Percentiles rank a stretch among this genome's conserved stretches.
Evolutionary conservation across 2,329 filamentous ascomycete species (phyloP).

Genomic region (Periconia sp.): DNA sequence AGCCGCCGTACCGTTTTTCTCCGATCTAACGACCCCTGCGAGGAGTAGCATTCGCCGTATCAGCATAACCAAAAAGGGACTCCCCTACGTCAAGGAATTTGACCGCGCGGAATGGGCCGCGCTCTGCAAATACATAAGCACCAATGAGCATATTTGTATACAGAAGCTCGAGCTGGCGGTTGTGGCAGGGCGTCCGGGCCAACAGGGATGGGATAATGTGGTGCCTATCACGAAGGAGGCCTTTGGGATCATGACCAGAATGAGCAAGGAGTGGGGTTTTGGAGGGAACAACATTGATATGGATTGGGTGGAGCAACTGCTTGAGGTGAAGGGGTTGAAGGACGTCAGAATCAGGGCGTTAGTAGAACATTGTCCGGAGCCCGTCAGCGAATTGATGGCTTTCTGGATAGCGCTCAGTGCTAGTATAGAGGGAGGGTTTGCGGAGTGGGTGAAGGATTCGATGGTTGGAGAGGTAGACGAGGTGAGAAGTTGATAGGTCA

Average conservation of each 20-base stretch:
- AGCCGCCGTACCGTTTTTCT: slow-evolving; percentile 61
- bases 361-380: slow-evolving; percentile 57
- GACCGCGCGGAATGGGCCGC: slow-evolving; percentile 58
- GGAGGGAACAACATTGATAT: slow-evolving; percentile 38
- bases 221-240: slow-evolving; percentile 20
- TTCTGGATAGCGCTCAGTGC: slow-evolving; percentile 63
- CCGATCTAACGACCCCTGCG: slow-evolving; percentile 56
- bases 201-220: slow-evolving; percentile 53
- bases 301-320: slow-evolving; percentile 61
- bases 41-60: slow-evolving; percentile 54
- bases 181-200: slow-evolving; percentile 55
- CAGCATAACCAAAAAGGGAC: slow-evolving; percentile 58
- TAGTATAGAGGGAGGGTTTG: slow-evolving; percentile 60
- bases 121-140: slow-evolving; percentile 50
- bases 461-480: slow-evolving; percentile 26
- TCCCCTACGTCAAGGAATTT: slow-evolving; percentile 57
- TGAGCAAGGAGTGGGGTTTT: slow-evolving; percentile 29
- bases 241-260: slow-evolving; percentile 26
- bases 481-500: too few species aligned
- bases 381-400: slow-evolving; percentile 57
- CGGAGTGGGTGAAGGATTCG: slow-evolving; percentile 52
- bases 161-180: slow-evolving; percentile 49
- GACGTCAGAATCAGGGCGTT: slow-evolving; percentile 57
- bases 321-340: slow-evolving; percentile 52
- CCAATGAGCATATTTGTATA: slow-evolving; percentile 5